phyloP scores from a whole-genome alignment of 331 rosid species.

The Cydonia oblonga region DNA sequence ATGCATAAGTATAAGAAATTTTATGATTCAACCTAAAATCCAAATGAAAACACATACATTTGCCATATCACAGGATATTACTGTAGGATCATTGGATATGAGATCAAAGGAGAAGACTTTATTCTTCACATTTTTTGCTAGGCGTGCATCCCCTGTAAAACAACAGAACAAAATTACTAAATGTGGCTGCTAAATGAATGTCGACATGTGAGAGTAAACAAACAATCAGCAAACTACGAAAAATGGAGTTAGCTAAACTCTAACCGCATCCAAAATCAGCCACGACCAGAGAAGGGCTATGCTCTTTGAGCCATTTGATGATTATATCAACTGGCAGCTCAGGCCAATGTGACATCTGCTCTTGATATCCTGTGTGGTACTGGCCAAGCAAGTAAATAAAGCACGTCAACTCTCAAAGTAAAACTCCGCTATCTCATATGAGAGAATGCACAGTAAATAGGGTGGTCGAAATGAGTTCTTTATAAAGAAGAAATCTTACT shows the following conservation, averaged over 20 bases:
- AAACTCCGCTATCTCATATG: not conserved
- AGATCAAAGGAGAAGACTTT: constrained; percentile 87
- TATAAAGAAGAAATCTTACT: constrained; percentile 30
- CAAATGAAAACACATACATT: constrained; percentile 39
- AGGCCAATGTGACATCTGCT: constrained; percentile 90
- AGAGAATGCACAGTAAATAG: not conserved
- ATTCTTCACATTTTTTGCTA: constrained; percentile 69
- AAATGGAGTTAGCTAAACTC: constrained; percentile 9
- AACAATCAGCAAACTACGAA: not conserved
- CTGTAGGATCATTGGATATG: constrained; percentile 65
- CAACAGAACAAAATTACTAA: not conserved
- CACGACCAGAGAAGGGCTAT: constrained; percentile 54
- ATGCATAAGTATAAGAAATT: not conserved
- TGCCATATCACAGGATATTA: constrained; percentile 86
- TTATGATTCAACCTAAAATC: not conserved
- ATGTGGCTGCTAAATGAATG: not conserved
- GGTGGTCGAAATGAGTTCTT: not conserved
- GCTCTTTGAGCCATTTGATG: constrained; percentile 67
- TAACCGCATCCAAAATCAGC: constrained; percentile 99
- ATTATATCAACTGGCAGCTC: constrained; percentile 77
- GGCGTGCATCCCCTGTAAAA: constrained; percentile 78
- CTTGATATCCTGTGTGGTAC: constrained; percentile 95
- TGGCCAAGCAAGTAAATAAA: constrained; percentile 31
- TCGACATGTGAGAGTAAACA: not conserved
- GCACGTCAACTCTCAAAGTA: constrained; percentile 11